phyloP scores from a whole-genome alignment of 2,329 filamentous ascomycete genomes.

The Fusarium sp. region DNA sequence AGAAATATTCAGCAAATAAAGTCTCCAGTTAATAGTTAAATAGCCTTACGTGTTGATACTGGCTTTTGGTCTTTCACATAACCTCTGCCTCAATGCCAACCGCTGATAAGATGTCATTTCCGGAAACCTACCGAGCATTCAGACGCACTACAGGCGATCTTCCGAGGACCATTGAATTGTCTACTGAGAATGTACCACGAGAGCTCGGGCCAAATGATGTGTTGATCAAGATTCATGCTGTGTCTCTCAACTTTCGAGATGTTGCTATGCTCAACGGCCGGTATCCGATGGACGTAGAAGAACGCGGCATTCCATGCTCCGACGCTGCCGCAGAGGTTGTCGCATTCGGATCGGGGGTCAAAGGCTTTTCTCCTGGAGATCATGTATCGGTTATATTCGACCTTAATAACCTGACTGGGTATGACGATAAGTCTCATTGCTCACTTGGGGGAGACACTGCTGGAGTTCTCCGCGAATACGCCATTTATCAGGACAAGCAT shows the following conservation, averaged over 20 bases:
- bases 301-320: not conserved
- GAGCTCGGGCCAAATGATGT: not conserved
- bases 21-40: accelerated
- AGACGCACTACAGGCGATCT: not conserved
- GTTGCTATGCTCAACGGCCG: not conserved
- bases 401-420: accelerated
- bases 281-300: not conserved
- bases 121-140: not conserved
- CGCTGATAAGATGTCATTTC: not conserved
- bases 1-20: not conserved
- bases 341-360: not conserved
- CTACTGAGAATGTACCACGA: accelerated
- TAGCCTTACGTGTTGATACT: accelerated
- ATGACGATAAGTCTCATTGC: accelerated
- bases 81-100: accelerated
- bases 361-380: not conserved
- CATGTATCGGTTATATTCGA: not conserved
- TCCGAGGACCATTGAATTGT: not conserved
- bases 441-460: not conserved
- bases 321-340: not conserved
- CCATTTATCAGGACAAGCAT: not conserved
- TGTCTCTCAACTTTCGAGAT: not conserved
- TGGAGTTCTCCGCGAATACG: not conserved
- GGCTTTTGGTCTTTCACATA: accelerated
- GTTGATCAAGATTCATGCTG: not conserved